These are phyloP conservation scores for Phytophthora quininea DNA, from an alignment of 352 stramenopile genomes.

Conservation along the genomic window DNA sequence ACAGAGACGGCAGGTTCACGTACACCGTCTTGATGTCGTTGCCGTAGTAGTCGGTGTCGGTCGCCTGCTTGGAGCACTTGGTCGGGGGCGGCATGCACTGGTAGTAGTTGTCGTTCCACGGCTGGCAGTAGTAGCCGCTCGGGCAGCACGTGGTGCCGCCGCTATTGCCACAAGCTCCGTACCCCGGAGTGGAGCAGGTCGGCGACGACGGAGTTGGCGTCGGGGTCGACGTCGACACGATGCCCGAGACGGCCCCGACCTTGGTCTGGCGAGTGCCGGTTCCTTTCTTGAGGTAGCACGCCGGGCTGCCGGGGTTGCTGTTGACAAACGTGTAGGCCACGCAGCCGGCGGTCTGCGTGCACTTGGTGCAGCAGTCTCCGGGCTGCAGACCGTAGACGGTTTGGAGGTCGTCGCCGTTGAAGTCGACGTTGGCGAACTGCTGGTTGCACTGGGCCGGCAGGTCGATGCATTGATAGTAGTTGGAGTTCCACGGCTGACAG, in stretches of 20 bases:
- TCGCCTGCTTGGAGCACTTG: slow-evolving; percentile 37
- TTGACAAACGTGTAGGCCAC: slow-evolving; percentile 45
- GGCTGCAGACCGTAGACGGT: slow-evolving; percentile 27
- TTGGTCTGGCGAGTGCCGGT: slow-evolving; percentile 8
- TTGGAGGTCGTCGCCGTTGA: slow-evolving; percentile 50
- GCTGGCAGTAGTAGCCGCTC: slow-evolving; percentile 46
- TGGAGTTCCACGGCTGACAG: slow-evolving; percentile 54
- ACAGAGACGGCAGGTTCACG: slow-evolving; percentile 32
- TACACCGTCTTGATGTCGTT: slow-evolving; percentile 58
- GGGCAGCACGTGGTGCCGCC: slow-evolving; percentile 38
- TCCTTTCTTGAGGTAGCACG: slow-evolving; percentile 48
- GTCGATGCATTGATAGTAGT: slow-evolving; percentile 54
- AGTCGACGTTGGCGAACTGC: slow-evolving; percentile 45
- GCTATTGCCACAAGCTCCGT: slow-evolving; percentile 32
- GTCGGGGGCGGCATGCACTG: slow-evolving; percentile 42
- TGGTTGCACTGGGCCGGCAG: slow-evolving; percentile 35
- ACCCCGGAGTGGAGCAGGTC: slow-evolving; percentile 20
- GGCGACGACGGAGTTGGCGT: slow-evolving; percentile 20
- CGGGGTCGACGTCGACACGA: slow-evolving; percentile 25
- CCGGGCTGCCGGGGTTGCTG: slow-evolving; percentile 31
- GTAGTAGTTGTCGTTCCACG: slow-evolving; percentile 46
- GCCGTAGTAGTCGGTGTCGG: slow-evolving; percentile 48
- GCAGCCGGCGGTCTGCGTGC: slow-evolving; percentile 17
- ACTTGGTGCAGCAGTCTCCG: slow-evolving; percentile 22
- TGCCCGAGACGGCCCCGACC: slow-evolving; percentile 40